These are phyloP conservation scores for Poteriospumella lacustris DNA, from an alignment of 108 stramenopile genomes.

Conservation along the genomic window DNA sequence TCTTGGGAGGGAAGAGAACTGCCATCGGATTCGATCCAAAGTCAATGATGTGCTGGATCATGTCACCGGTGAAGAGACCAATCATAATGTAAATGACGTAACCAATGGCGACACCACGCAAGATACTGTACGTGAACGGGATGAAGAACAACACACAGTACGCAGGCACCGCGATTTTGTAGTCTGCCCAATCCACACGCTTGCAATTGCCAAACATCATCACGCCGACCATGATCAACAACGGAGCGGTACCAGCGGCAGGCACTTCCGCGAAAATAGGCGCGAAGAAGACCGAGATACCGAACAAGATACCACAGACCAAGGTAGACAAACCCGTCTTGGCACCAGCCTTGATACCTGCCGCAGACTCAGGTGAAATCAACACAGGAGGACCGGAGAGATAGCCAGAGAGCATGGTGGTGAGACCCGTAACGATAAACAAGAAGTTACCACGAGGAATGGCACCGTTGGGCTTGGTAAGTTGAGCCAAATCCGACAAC, in stretches of 20 bases:
- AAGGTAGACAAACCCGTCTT: constrained; percentile 8
- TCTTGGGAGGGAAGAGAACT: too few relatives aligned
- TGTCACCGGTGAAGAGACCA: constrained; percentile 14
- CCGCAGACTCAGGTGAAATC: constrained; percentile 20
- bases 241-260: constrained; percentile 14
- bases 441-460: constrained; percentile 11
- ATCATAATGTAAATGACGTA: constrained; percentile 25
- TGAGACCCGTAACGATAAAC: constrained; percentile 19
- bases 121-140: constrained; percentile 24
- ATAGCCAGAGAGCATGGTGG: constrained; percentile 14
- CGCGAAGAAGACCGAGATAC: neutral
- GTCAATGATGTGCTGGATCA: too few relatives aligned
- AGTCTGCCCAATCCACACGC: constrained; percentile 19
- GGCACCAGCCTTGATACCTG: constrained; percentile 29
- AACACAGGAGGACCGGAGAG: constrained; percentile 17
- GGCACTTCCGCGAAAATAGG: constrained; percentile 17
- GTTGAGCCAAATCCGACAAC: neutral
- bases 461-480: neutral
- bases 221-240: constrained; percentile 27
- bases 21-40: too few relatives aligned
- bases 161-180: constrained; percentile 20
- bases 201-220: constrained; percentile 25
- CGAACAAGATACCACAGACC: constrained; percentile 20
- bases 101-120: constrained; percentile 17
- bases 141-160: constrained; percentile 31